phyloP scores from a whole-genome alignment of 2,329 filamentous ascomycete species.

The Fusarium begoniae region DNA sequence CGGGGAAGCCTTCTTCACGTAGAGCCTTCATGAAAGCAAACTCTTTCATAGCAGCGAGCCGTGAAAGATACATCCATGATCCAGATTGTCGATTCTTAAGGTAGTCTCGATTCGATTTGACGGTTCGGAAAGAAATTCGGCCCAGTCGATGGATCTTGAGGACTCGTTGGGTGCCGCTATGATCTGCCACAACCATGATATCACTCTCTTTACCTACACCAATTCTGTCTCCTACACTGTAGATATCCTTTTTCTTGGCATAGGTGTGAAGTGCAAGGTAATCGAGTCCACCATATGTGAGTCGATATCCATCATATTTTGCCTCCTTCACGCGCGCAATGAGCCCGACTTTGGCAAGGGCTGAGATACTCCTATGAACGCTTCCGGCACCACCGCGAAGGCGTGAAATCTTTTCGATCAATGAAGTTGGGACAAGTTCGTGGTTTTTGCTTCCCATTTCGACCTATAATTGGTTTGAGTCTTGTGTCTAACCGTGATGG shows the following conservation, averaged over 20 bases:
- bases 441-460: constrained; percentile 96
- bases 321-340: constrained; percentile 95
- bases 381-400: constrained; percentile 80
- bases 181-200: constrained; percentile 90
- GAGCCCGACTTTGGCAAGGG: constrained; percentile 88
- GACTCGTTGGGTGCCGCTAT: constrained; percentile 79
- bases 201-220: constrained; percentile 98
- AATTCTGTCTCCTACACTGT: constrained; percentile 93
- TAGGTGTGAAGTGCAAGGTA: constrained; percentile 96
- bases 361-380: constrained; percentile 87
- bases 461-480: constrained; percentile 66
- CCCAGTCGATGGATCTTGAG: constrained; percentile 97
- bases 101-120: constrained; percentile 96
- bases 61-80: constrained; percentile 98
- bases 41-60: constrained; percentile 92
- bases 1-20: constrained; percentile 83
- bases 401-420: constrained; percentile 86
- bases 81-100: constrained; percentile 80
- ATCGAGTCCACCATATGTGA: constrained; percentile 96
- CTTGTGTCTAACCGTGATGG: constrained; percentile 45
- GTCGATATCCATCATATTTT: constrained; percentile 95
- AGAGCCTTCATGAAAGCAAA: constrained; percentile 94
- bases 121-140: constrained; percentile 94
- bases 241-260: constrained; percentile 80
- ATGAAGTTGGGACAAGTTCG: constrained; percentile 89